A percentile compares a stretch with the other conserved stretches of the same genome.
phyloP scores from a whole-genome alignment of 2,329 filamentous ascomycete species.

The Pyrenophora teres region DNA sequence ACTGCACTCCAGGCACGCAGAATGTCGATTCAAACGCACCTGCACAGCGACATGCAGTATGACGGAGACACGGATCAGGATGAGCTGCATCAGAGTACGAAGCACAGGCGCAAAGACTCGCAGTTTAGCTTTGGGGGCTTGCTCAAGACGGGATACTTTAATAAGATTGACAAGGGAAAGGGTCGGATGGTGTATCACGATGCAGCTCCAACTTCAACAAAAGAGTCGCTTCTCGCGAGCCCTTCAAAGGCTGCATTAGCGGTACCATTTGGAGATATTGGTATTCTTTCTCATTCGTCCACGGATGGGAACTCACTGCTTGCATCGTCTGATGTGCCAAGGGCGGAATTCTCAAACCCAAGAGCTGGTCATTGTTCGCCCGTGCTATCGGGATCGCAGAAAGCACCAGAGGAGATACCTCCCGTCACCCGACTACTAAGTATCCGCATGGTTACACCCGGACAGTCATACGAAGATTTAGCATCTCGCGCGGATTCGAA shows the following conservation, averaged over 20 bases:
- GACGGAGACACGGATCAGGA: conserved; percentile 2
- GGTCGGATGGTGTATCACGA: background rate
- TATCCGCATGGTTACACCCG: background rate
- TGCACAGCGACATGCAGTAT: background rate
- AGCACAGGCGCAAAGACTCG: conserved; percentile 10
- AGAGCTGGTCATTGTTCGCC: too few species aligned
- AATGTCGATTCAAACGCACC: background rate
- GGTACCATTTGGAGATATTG: background rate
- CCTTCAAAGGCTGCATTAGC: background rate
- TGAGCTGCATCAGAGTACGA: background rate
- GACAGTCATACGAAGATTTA: too few species aligned
- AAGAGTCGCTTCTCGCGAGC: background rate
- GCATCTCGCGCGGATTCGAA: background rate
- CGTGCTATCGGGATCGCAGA: too few species aligned
- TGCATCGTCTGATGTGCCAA: background rate
- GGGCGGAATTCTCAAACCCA: background rate
- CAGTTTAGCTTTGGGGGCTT: conserved; percentile 2
- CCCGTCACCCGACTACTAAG: background rate
- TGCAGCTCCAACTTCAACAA: background rate
- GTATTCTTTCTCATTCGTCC: background rate
- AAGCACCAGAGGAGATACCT: too few species aligned
- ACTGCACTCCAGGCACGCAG: conserved; percentile 1
- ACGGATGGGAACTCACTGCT: background rate
- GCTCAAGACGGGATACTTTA: background rate
- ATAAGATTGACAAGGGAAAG: conserved; percentile 14